Base-by-base conservation (phyloP, 139 green algal species). In the Chlorella sp. region DNA sequence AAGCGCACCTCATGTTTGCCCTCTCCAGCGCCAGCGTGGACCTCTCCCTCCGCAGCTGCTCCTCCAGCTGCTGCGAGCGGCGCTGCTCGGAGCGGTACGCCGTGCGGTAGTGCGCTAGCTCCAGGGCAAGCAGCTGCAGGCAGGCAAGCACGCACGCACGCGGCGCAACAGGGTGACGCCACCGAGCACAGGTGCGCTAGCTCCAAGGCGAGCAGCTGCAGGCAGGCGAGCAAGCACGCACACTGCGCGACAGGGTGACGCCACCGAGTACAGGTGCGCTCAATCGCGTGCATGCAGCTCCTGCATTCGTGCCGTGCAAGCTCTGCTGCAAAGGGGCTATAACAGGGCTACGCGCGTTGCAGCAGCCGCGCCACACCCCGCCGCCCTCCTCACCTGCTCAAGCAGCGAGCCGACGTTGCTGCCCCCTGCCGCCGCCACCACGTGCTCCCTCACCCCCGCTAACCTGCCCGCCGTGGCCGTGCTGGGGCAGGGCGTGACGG, bases 1-100 rank as follows among this genome's bases (percentile, higher is more conserved):
- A n/a, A n/a, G 61, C 61, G 3, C 61, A 67, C 61, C 61, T 67
- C 6, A 67, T 17, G 61, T 67, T 67, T 26, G 27, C 61, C 23
- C 61, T 27, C 61, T 67, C 61, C 27, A 30, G 23, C 3, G n/a
- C 61, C 61, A 26, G 34, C 61, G 29, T 35, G 6, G 61, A 26
- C 3, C 61, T 26, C 14, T 67, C 61, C 3, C 3, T 5, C n/a
- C n/a, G 3, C 23, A 67, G 61, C 29, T 67, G 61, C 61, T 2
- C 29, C 61, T 67, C 61, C 61, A 67, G 61, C 23, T 17, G n/a
- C 2, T 30, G 61, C n/a, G 22, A 34, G 27, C 61, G 27, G 23
- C 61, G 61, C 61, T 67, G 61, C 61, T 35, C 27, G 27, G 33
- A 2, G 3, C 61, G 61, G 29, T 34, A 67, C 27, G 61, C 61